phyloP scores from a whole-genome alignment of 208 protist genomes.

The Angomonas desouzai region DNA sequence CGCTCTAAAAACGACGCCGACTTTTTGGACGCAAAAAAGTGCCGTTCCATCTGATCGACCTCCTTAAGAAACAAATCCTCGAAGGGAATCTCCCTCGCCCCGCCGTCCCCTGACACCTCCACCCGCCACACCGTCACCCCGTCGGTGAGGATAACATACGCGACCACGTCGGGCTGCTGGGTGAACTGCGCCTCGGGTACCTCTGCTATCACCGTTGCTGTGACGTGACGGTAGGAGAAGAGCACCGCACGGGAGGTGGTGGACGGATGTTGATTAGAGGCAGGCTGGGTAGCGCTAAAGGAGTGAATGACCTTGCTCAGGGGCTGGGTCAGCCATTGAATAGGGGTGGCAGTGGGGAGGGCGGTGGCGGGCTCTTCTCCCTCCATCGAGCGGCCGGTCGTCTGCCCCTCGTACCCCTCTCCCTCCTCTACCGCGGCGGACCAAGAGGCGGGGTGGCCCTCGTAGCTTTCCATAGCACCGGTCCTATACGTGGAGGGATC shows the following conservation, averaged over 20 bases:
- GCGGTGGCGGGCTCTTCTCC: neutral
- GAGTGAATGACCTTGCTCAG: neutral
- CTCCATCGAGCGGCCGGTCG: too few species aligned
- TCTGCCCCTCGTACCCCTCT: neutral
- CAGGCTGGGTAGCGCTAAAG: conserved; percentile 2
- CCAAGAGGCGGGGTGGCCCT: too few species aligned
- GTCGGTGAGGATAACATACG: conserved; percentile 45
- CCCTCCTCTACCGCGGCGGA: too few species aligned
- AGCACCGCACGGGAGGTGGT: neutral
- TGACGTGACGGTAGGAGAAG: conserved; percentile 4
- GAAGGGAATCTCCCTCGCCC: conserved; percentile 19
- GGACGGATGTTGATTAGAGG: conserved; percentile 1
- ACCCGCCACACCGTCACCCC: conserved; percentile 57
- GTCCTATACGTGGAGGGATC: too few species aligned
- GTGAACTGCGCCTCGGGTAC: conserved; percentile 27
- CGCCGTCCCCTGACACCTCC: conserved; percentile 46
- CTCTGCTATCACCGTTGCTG: conserved; percentile 37
- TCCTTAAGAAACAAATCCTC: conserved; percentile 15
- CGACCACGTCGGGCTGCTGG: conserved; percentile 22
- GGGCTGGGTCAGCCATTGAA: neutral
- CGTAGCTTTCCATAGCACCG: too few species aligned
- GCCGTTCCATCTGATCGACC: neutral
- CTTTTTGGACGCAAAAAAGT: conserved; percentile 6
- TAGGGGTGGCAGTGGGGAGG: neutral
- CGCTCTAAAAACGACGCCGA: neutral